These are phyloP conservation scores for Bipolaris oryzae DNA, from an alignment of 2,329 filamentous ascomycete genomes.

Conservation along the genomic window DNA sequence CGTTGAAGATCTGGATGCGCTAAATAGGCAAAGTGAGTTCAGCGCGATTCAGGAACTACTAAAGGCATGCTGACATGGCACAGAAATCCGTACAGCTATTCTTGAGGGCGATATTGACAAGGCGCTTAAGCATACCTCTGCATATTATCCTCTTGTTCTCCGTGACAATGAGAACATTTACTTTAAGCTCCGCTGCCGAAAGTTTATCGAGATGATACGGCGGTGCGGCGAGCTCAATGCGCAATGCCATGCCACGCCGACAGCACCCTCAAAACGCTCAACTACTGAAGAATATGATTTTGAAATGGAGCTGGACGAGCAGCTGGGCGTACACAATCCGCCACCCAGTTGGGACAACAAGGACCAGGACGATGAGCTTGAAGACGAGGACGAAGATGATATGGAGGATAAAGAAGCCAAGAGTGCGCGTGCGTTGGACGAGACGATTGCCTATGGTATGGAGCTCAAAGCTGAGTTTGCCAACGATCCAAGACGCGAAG, in stretches of 20 bases:
- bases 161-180: conserved; percentile 81
- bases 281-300: conserved; percentile 58
- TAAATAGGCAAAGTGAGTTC: conserved; percentile 78
- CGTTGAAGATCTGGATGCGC: conserved; percentile 83
- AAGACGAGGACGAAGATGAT: conserved; percentile 39
- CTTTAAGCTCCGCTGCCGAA: conserved; percentile 85
- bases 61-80: conserved; percentile 8
- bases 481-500: conserved; percentile 70
- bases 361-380: conserved; percentile 46
- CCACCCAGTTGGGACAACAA: conserved; percentile 33
- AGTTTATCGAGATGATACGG: conserved; percentile 86
- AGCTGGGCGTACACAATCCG: conserved; percentile 48
- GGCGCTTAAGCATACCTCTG: conserved; percentile 80
- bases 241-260: conserved; percentile 30
- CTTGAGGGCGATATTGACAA: conserved; percentile 91
- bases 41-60: background rate
- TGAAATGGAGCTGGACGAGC: conserved; percentile 64
- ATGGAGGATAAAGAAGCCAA: conserved; percentile 42
- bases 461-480: conserved; percentile 78
- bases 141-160: conserved; percentile 81
- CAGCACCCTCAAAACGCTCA: conserved; percentile 39
- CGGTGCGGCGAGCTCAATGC: conserved; percentile 52
- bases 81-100: conserved; percentile 85
- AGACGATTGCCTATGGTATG: conserved; percentile 80
- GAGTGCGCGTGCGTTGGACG: conserved; percentile 62